Evolutionary conservation across 2,329 filamentous ascomycete species (phyloP).

Genomic region (Penicillium sp.): DNA sequence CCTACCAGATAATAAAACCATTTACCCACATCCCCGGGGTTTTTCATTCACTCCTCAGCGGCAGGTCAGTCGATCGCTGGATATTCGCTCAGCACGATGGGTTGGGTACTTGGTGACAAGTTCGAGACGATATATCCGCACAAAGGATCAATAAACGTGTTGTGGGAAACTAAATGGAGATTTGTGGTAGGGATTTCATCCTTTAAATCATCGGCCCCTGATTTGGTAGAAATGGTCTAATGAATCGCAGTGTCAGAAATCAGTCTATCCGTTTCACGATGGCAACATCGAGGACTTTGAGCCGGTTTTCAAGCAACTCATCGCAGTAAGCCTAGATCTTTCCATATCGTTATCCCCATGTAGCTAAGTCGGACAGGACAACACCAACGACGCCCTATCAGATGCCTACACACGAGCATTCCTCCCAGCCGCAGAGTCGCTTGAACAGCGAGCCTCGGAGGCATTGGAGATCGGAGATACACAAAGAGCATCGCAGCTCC

Average conservation of each 20-base stretch:
- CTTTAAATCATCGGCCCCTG: too few species aligned
- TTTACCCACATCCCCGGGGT: too few species aligned
- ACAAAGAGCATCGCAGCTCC: slow-evolving; percentile 64
- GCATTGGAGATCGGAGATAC: slow-evolving; percentile 55
- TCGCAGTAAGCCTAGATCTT: slow-evolving; percentile 49
- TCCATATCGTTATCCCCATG: neutral
- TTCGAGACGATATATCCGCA: slow-evolving; percentile 59
- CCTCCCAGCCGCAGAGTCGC: slow-evolving; percentile 63
- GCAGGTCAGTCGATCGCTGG: too few species aligned
- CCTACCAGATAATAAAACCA: too few species aligned
- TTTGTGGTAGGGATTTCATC: slow-evolving; percentile 56
- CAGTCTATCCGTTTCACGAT: slow-evolving; percentile 78
- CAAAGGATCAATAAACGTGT: slow-evolving; percentile 62
- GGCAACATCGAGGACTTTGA: slow-evolving; percentile 70
- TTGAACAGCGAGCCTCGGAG: slow-evolving; percentile 59
- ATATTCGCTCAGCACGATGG: slow-evolving; percentile 23
- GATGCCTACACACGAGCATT: slow-evolving; percentile 68
- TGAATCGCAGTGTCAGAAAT: slow-evolving; percentile 56
- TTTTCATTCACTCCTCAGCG: too few species aligned
- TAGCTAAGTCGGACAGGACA: slow-evolving; percentile 42
- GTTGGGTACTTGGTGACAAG: slow-evolving; percentile 50
- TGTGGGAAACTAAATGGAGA: slow-evolving; percentile 81
- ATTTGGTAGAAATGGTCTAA: neutral
- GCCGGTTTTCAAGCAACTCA: slow-evolving; percentile 68
- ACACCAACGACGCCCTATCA: slow-evolving; percentile 69